These are phyloP conservation scores for Pleurozium schreberi DNA, from an alignment of 225 moss, liverwort and hornwort genomes.

Conservation along the genomic window DNA sequence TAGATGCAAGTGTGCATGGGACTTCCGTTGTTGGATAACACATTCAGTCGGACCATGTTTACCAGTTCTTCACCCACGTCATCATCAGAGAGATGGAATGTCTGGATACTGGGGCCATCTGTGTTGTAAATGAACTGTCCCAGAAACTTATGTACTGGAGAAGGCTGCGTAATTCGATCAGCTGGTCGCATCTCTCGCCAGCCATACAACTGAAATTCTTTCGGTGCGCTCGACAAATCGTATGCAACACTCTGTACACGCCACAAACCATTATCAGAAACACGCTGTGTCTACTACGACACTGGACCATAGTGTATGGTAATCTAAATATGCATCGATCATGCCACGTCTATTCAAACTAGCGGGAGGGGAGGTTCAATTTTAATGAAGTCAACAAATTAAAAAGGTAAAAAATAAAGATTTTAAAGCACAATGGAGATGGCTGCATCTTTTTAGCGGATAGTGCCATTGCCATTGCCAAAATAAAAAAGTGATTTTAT, in stretches of 20 bases:
- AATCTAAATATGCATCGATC: neutral
- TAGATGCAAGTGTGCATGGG: constrained; percentile 87
- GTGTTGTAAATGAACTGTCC: constrained; percentile 69
- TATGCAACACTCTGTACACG: constrained; percentile 54
- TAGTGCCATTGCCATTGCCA: too few species aligned
- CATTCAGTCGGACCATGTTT: constrained; percentile 71
- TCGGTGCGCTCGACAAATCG: constrained; percentile 84
- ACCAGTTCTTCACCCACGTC: constrained; percentile 43
- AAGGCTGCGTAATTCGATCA: constrained; percentile 37
- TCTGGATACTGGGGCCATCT: constrained; percentile 60
- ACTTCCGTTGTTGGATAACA: constrained; percentile 77
- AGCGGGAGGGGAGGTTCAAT: neutral
- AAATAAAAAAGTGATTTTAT: too few species aligned
- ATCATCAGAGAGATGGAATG: constrained; percentile 57
- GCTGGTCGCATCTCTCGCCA: constrained; percentile 73
- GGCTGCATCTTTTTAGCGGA: too few species aligned
- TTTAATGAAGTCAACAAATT: neutral
- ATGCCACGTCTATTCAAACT: neutral
- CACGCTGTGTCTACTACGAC: neutral
- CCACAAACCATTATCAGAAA: neutral
- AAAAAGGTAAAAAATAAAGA: too few species aligned
- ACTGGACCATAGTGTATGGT: neutral
- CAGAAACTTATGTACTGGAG: constrained; percentile 32
- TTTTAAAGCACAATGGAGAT: too few species aligned
- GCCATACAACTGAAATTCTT: constrained; percentile 76